These are phyloP conservation scores for Alisma plantagoaquatica DNA, from an alignment of 106 monocot species.

Conservation along the genomic window DNA sequence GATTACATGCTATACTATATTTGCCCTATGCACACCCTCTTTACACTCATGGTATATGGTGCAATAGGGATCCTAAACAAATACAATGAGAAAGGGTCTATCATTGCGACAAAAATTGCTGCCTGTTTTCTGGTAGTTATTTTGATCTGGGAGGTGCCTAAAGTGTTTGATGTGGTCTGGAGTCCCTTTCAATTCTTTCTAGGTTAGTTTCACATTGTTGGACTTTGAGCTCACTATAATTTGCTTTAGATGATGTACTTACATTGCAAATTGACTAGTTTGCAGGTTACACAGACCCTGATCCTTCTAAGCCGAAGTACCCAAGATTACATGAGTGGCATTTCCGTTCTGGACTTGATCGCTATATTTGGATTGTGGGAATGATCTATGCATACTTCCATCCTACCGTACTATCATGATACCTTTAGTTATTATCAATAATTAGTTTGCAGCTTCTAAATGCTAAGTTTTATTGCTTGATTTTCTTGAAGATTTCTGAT, in stretches of 20 bases:
- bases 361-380: constrained; percentile 96
- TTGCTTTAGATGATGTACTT: constrained; percentile 1
- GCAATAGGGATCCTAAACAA: constrained; percentile 79
- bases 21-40: constrained; percentile 99
- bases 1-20: constrained; percentile 96
- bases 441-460: neutral
- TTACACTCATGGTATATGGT: constrained; percentile 95
- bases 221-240: neutral
- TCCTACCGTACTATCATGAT: constrained; percentile 57
- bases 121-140: constrained; percentile 76
- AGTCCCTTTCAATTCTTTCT: constrained; percentile 78
- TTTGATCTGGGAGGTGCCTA: constrained; percentile 91
- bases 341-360: constrained; percentile 95
- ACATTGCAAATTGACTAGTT: constrained; percentile 2
- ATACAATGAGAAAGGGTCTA: constrained; percentile 66
- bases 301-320: constrained; percentile 58
- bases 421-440: neutral
- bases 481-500: neutral
- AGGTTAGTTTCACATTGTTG: constrained; percentile 73
- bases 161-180: constrained; percentile 88
- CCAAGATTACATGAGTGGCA: constrained; percentile 94
- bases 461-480: neutral
- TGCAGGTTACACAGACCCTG: constrained; percentile 85
- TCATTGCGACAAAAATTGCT: constrained; percentile 67
- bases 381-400: constrained; percentile 99